Base-by-base conservation (phyloP, 2,329 filamentous ascomycete species). In the Cyphellophora attinorum region DNA sequence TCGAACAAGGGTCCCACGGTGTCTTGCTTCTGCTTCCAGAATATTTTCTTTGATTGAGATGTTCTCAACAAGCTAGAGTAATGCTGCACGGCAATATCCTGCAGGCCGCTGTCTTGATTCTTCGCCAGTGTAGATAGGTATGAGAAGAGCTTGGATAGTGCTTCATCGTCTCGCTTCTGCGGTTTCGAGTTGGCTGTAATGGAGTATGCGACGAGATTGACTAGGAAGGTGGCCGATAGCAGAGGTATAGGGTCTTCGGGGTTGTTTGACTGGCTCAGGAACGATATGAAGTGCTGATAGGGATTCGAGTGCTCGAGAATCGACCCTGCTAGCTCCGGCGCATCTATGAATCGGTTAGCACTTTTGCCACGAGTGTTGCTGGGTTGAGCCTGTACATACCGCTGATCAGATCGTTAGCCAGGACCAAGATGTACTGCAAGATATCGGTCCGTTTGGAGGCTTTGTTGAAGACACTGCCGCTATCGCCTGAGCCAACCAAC, bases 31-130 rank as follows among this genome's bases (percentile, higher is more conserved):
- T 94, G 85, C 44, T 81, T 75, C 91, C 91, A 98, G 63, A 96
- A 96, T 37, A 91, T 70, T 47, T 79, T 70, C 45, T 91, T 75
- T 3, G 86, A 76, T 38, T 75, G 75, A 41, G 69, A 74, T 25
- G 79, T 84, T 41, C 85, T 79, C 19, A 98, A 69, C 19, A 98
- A 68, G 13, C 82, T 72, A 21, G 91, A 95, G 61, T 89, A 93
- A 55, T 89, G 77, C 53, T 91, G 84, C 10, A 96, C 86, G 16
- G 86, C 89, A 54, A 96, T 94, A 54, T 98, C 91, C 61, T 98
- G 91, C 37, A 93, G 71, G 25, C 85, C 85, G 36, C 84, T 81
- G 60, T 98, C 91, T 38, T 82, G 74, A 55, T 79, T 85, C 66
- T 86, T 86, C 39, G 83, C 79, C 37, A 96, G 69, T 34, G 78